Evolutionary conservation across 2,329 filamentous ascomycete genomes (phyloP), one percentile per base, ranked within the genome.

Genomic region (Apiospora rasikravindrae): DNA sequence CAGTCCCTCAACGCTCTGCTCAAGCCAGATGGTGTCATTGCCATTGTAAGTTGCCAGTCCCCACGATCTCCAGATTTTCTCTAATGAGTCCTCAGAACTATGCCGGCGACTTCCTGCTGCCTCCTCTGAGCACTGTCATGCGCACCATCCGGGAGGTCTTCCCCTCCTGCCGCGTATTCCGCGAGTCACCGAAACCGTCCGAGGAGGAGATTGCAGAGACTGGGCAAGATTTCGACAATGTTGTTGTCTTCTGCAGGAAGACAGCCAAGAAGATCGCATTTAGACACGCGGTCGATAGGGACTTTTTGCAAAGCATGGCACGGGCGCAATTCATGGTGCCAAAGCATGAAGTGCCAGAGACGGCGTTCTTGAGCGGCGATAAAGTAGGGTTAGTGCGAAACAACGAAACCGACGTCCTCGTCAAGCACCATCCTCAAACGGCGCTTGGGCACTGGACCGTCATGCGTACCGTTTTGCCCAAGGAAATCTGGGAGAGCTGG

Each of bases 181-280:
- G 96, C 74, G 96, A 99, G 83, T 87, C 88, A 37, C 86, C 90
- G 4, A 83, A 86, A 0, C 83, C 86, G 2, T 84, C 89, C 5
- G 82, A 83, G 1, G 83, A 84, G 33, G 82, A 84, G 10, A 81
- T 89, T 29, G 84, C 86, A 47, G 79, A 84, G 57, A 82, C 85
- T 24, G 86, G 85, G 2, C 83, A 84, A 40, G 94, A 98, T 79
- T 98, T 98, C 81, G 94, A 95, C 80, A 99, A 99, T 85, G 94
- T 98, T 89, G 93, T 98, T 67, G 91, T 98, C 73, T 98, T 98
- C 85, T 99, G 96, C 86, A 91, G 89, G 72, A 96, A 95, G 83
- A 86, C 84, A 14, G 72, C 74, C 33, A 77, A 78, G 3, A 77
- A 83, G 0, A 83, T 95, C 49, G 84, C 80, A 0, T 98, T 98